phyloP scores from a whole-genome alignment of 306 rosid species.

The Castanospermum australe region DNA sequence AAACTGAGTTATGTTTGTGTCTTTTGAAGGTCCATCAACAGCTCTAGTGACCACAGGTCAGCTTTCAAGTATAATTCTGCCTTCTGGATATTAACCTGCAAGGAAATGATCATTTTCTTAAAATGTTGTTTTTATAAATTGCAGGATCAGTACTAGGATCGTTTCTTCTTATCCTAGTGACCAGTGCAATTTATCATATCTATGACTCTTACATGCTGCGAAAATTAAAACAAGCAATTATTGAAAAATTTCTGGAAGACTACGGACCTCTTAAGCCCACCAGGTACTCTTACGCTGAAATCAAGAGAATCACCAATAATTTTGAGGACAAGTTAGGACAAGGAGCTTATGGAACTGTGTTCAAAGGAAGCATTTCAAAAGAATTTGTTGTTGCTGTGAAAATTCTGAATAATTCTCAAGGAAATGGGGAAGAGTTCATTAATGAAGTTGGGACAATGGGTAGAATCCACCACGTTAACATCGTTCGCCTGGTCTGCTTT shows the following conservation, averaged over 20 bases:
- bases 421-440: slow-evolving; percentile 35
- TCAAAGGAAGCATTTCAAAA: slow-evolving; percentile 33
- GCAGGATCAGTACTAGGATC: slow-evolving; percentile 35
- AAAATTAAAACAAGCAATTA: slow-evolving; percentile 21
- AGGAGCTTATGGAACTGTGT: slow-evolving; percentile 46
- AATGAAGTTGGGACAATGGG: slow-evolving; percentile 43
- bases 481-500: slow-evolving; percentile 46
- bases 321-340: slow-evolving; percentile 41
- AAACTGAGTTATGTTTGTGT: background rate
- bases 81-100: background rate
- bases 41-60: slow-evolving; percentile 29
- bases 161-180: background rate
- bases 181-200: background rate
- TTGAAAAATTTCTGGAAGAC: slow-evolving; percentile 37
- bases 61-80: background rate
- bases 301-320: slow-evolving; percentile 38
- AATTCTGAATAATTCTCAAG: background rate
- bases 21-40: slow-evolving; percentile 15
- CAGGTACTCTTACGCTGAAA: slow-evolving; percentile 40
- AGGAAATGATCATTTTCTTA: background rate
- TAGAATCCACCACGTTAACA: slow-evolving; percentile 45
- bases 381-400: slow-evolving; percentile 30
- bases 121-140: background rate
- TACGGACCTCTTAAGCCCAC: slow-evolving; percentile 46
- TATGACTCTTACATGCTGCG: background rate